Conservation (phyloP, 1,139 yeast species). For the Candida sp. region DNA sequence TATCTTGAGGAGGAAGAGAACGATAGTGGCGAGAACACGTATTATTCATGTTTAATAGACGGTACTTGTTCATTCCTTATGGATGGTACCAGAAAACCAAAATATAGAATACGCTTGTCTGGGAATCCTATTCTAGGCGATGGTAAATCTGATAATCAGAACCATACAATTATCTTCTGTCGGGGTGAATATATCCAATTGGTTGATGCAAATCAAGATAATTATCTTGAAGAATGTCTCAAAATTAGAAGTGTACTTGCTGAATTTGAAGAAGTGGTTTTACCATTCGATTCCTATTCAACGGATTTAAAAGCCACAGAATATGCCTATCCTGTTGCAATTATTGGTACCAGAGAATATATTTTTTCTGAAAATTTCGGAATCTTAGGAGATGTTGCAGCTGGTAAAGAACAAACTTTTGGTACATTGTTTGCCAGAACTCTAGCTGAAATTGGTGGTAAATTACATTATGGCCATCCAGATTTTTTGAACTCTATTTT, state of each 20-base stretch:
- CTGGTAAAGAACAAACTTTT: conserved; percentile 57
- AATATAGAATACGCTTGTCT: conserved; percentile 43
- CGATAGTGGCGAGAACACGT: conserved; percentile 19
- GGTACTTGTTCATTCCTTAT: conserved; percentile 41
- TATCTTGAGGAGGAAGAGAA: conserved; percentile 36
- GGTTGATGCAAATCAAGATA: conserved; percentile 56
- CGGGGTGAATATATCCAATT: conserved; percentile 55
- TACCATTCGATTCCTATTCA: conserved; percentile 32
- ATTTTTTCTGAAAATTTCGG: conserved; percentile 55
- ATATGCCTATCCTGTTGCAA: conserved; percentile 45
- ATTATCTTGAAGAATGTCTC: conserved; percentile 52
- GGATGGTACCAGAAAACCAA: conserved; percentile 34
- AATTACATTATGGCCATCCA: conserved; percentile 56
- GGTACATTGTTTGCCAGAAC: conserved; percentile 56
- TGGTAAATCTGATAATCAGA: conserved; percentile 57
- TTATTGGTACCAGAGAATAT: conserved; percentile 53
- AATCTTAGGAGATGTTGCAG: conserved; percentile 53
- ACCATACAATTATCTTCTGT: conserved; percentile 45
- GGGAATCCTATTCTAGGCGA: conserved; percentile 57
- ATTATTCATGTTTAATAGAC: conserved; percentile 37
- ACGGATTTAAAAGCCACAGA: conserved; percentile 18
- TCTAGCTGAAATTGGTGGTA: conserved; percentile 53
- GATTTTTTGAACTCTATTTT: conserved; percentile 48
- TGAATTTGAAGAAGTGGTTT: conserved; percentile 45
- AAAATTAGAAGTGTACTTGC: conserved; percentile 49